Evolutionary conservation across 345 rosid genomes (phyloP), one percentile per base, ranked within the genome.

Genomic region (Citrus australasica): DNA sequence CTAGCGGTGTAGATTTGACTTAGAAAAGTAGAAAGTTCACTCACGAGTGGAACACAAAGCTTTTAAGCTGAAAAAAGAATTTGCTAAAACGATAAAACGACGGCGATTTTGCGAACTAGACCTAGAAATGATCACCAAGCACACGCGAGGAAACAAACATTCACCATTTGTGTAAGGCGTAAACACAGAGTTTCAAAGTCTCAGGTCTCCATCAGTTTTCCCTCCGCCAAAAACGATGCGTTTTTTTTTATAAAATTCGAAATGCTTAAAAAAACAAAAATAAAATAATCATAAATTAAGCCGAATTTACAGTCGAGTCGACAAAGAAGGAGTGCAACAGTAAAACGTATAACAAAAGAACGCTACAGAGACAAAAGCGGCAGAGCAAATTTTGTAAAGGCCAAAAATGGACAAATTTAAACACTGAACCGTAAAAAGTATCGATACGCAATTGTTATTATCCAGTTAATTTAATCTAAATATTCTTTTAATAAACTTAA

Each of bases 391-490:
- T 46, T 13, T 71, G 71, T 30, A 69, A 55, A 78, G 70, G 83
- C 70, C 71, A 71, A 79, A 87, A 79, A 82, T 82, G 83, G 85
- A 83, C 84, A 71, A 81, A 0, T 42, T 42, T 11, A 42, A 86
- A 64, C 82, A 82, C 27, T 62, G 78, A 74, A 80, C 78, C 85
- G 61, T 33, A 61, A 78, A 76, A 71, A 69, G 46, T 9, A 74
- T 53, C 22, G 58, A 17, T 53, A 5, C 22, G 22, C 22, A 53
- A 16, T 53, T 17, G 17, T 53, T 53, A 53, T 53, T 53, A 53
- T 53, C 21, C 19, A 4, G 0, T 53, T 17, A 53, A 53, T 53
- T 53, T 53, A 53, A 53, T 46, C 1, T 46, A 46, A 46, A 13
- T 3, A 46, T 13, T 35, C 35, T 33, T 46, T 46, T 46, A 46